phyloP scores from a whole-genome alignment of 1,284 basidiomycete genomes.

The Pascua guehoae region DNA sequence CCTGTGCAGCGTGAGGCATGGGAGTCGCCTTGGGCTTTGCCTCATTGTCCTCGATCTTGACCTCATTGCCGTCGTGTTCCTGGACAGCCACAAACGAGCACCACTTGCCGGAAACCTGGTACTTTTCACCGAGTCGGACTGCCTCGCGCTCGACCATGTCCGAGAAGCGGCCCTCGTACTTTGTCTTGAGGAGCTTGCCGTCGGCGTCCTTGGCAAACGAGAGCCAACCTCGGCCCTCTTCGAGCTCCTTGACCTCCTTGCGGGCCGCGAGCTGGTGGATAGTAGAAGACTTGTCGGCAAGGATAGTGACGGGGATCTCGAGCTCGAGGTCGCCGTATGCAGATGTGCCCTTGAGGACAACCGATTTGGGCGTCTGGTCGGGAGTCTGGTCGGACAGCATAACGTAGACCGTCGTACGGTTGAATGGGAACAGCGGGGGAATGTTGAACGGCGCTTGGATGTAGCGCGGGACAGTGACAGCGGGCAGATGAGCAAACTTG shows the following conservation, averaged over 20 bases:
- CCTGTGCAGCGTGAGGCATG: too few relatives aligned
- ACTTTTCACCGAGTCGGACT: constrained; percentile 52
- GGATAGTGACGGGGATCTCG: constrained; percentile 46
- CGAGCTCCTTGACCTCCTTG: constrained; percentile 53
- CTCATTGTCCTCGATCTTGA: not conserved
- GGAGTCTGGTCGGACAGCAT: constrained; percentile 49
- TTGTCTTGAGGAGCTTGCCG: constrained; percentile 1
- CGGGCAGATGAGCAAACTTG: constrained; percentile 3
- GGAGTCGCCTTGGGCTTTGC: too few relatives aligned
- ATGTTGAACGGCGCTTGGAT: constrained; percentile 36
- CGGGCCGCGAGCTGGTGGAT: constrained; percentile 59
- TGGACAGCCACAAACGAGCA: constrained; percentile 61
- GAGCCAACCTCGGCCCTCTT: constrained; percentile 18
- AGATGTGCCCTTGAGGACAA: constrained; percentile 46
- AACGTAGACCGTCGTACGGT: constrained; percentile 48
- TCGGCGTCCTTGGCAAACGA: not conserved
- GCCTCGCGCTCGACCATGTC: constrained; percentile 38
- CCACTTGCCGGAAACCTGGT: constrained; percentile 56
- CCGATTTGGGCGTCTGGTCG: not conserved
- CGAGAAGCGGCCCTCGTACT: not conserved
- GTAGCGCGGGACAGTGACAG: constrained; percentile 53
- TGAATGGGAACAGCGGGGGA: constrained; percentile 15
- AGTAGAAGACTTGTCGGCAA: constrained; percentile 1
- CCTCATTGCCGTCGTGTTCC: constrained; percentile 8
- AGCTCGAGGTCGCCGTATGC: constrained; percentile 47